Evolutionary conservation across 2,329 filamentous ascomycete genomes (phyloP), one percentile per base, ranked within the genome.

Genomic region (Diaporthe nobilis): DNA sequence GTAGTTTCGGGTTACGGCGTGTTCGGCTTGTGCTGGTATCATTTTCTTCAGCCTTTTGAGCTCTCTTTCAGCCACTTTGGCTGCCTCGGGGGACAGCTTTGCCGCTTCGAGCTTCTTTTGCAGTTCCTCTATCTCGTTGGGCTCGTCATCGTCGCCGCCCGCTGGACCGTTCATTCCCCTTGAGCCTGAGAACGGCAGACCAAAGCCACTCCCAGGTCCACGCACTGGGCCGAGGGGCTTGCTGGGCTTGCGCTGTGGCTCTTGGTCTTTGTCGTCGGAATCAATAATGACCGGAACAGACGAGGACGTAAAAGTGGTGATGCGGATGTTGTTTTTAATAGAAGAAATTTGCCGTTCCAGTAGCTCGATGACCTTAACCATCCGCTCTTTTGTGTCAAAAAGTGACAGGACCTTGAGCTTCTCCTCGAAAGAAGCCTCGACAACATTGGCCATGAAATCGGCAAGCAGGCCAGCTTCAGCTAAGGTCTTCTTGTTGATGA

Each of bases 401-500:
- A 95, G 92, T n/a, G 95, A 91, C 49, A 99, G 87, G 22, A 99
- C 91, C 74, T 94, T 92, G 72, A 99, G 88, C 84, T 98, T 98
- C 82, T 99, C 97, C 83, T 98, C 95, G 78, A 97, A 94, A 13
- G 92, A 94, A 70, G 94, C 93, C 78, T 98, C 95, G 3, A 98
- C 91, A 34, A 98, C 90, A 82, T 98, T 98, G 53, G 95, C 93
- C 95, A 99, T 98, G 83, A 98, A 98, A 83, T 99, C 97, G 9
- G 97, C 96, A 13, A 99, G 88, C 12, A 92, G 87, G 2, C 96
- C 96, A 1, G 96, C 96, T 79, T 98, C 95, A 57, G 91, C 88
- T 70, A 97, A 83, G 76, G 95, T 92, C 82, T 97, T 97, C 83
- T 93, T 92, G 44, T 92, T 90, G 78, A 99, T 98, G 84, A 95